phyloP scores from a whole-genome alignment of 1,284 basidiomycete genomes.

The Malassezia brasiliensis region DNA sequence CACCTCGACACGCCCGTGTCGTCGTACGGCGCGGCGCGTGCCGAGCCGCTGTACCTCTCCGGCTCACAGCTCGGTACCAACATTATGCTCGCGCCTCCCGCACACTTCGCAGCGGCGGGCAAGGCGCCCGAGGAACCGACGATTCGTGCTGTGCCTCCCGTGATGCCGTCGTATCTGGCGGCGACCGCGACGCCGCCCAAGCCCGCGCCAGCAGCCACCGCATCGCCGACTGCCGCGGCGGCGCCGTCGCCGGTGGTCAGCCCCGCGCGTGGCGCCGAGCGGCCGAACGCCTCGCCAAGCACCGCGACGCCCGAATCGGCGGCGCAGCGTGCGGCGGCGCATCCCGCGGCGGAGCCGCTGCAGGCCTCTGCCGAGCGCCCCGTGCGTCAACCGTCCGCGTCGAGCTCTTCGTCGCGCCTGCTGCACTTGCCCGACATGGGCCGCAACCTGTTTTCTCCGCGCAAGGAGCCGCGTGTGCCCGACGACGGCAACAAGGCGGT shows the following conservation, averaged over 20 bases:
- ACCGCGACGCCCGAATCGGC: background rate
- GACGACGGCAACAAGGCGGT: background rate
- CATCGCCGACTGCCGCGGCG: background rate
- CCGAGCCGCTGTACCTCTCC: slow-evolving; percentile 1
- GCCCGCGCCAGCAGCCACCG: background rate
- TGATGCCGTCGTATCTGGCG: background rate
- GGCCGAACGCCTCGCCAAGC: background rate
- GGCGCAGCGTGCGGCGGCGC: background rate
- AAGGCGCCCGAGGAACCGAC: background rate
- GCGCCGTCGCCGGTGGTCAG: background rate
- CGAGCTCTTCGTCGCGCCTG: background rate
- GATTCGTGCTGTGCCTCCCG: background rate
- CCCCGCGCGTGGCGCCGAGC: background rate
- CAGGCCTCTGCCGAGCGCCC: background rate
- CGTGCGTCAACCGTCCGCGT: background rate
- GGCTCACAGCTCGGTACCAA: background rate
- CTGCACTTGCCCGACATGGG: background rate
- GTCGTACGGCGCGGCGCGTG: background rate
- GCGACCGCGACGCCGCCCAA: background rate
- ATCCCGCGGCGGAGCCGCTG: slow-evolving; percentile 11
- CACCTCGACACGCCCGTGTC: background rate
- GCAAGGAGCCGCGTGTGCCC: background rate
- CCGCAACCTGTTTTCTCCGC: slow-evolving; percentile 1
- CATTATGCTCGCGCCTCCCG: slow-evolving; percentile 14
- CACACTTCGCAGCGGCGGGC: slow-evolving; percentile 29